Base-by-base conservation (phyloP, 352 stramenopile species). In the Pythium guiyangense region DNA sequence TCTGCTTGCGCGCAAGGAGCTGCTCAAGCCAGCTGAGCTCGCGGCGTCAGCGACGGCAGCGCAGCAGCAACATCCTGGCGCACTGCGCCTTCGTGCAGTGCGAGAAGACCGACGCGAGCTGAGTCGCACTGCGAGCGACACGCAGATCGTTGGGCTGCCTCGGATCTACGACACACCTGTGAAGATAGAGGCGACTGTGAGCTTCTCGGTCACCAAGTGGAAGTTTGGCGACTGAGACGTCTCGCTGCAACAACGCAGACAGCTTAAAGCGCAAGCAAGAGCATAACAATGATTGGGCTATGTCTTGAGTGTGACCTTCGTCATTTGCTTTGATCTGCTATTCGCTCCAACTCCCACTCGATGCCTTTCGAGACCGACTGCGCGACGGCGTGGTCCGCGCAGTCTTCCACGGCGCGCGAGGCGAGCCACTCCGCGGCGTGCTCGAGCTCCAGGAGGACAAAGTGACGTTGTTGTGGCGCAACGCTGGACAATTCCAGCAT, bases 401-500 rank as follows among this genome's bases (percentile, higher is more conserved):
- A 9, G 54, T 43, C 12, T 74, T 83, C 57, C 84, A 94, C 55
- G 75, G 73, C 8, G 50, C 27, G 8, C 37, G 52, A 4, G 77
- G 82, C 15, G 77, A 84, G 55, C 84, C 84, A 1, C 29, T 80
- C 14, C 62, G 40, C 0, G 84, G 84, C 2, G 54, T 63, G 1
- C 67, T 94, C 29, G 75, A 88, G 66, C 70, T 94, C 9, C 66
- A 74, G 42, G 66, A 79, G 48, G 82, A 92, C 54, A 84, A 84
- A 63, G 62, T 69, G 34, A 90, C 78, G 26, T 54, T 94, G 1
- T 47, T 79, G 18, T 94, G 84, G 84, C 63, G 54, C 29, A 81
- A 77, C 42, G 70, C 49, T 20, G 73, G 62, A 44, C 56, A 69
- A 46, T 62, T 76, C 42, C 66, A 52, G 8, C 63, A 62, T 51